These are phyloP conservation scores for Pseudoturritis turrita DNA, from an alignment of 345 rosid genomes.

Conservation along the genomic window DNA sequence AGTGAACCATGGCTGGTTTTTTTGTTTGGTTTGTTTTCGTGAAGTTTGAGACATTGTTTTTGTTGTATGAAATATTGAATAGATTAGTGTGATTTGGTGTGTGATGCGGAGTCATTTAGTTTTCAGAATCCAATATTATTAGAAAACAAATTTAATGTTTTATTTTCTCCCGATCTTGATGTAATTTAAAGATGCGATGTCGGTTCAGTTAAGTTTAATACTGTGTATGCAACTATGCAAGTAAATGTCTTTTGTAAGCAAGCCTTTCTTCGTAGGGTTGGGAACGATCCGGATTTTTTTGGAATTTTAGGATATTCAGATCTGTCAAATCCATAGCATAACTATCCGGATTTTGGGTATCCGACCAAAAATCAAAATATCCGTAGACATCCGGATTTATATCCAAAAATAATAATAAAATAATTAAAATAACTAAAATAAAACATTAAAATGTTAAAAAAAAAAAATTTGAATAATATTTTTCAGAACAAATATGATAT, in stretches of 20 bases:
- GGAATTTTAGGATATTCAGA: no score
- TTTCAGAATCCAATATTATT: background rate
- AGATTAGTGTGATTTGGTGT: background rate
- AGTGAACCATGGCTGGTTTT: background rate
- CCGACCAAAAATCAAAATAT: no score
- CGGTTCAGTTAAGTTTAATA: background rate
- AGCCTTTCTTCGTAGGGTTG: no score
- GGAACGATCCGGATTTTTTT: no score
- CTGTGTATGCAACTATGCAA: background rate
- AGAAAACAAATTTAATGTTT: background rate
- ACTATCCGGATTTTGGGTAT: no score
- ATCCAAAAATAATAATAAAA: no score
- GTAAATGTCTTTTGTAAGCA: background rate
- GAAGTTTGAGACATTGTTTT: slow-evolving; percentile 7
- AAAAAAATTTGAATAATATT: no score
- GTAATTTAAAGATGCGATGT: background rate
- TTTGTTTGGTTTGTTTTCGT: background rate
- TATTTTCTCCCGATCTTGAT: background rate
- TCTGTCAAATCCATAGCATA: no score
- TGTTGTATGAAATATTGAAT: slow-evolving; percentile 15
- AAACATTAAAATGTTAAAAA: no score
- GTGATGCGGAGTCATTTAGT: background rate
- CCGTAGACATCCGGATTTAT: no score
- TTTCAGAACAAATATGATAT: no score
- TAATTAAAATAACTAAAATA: no score